Evolutionary conservation across 208 protist genomes (phyloP).

Genomic region (Leptomonas pyrrhocoris): DNA sequence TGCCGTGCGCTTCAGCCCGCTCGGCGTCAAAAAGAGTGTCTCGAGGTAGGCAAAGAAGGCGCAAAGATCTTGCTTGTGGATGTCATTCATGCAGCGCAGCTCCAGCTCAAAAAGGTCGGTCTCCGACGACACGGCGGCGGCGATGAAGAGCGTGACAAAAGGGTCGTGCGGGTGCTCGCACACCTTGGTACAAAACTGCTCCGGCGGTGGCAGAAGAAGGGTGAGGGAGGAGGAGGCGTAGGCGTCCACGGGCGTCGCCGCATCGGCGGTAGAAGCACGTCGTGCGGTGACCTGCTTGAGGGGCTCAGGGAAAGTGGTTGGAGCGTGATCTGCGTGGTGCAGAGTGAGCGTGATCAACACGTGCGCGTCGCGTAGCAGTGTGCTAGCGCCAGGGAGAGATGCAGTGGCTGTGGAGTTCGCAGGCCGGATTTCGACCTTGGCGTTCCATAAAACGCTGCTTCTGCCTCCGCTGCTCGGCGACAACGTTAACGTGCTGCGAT

Average conservation of each 20-base stretch:
- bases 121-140: not conserved
- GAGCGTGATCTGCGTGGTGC: not conserved
- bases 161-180: constrained; percentile 54
- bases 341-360: constrained; percentile 15
- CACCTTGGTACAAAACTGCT: constrained; percentile 42
- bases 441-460: not conserved
- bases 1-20: not conserved
- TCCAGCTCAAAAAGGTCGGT: constrained; percentile 59
- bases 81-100: constrained; percentile 32
- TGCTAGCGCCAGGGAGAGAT: not conserved
- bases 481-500: constrained; percentile 13
- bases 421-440: not conserved
- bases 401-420: not conserved
- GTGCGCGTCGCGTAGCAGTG: constrained; percentile 11
- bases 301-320: not conserved
- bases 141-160: constrained; percentile 52
- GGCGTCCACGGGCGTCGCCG: not conserved
- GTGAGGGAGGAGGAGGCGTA: constrained; percentile 40
- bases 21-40: constrained; percentile 37
- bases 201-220: constrained; percentile 45
- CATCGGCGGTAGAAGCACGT: not conserved
- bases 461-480: not conserved
- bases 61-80: constrained; percentile 14
- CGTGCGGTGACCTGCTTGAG: constrained; percentile 8
- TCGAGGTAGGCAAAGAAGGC: constrained; percentile 36